Conservation (phyloP, 768 basidiomycete genomes). For the Collybia sp. region DNA sequence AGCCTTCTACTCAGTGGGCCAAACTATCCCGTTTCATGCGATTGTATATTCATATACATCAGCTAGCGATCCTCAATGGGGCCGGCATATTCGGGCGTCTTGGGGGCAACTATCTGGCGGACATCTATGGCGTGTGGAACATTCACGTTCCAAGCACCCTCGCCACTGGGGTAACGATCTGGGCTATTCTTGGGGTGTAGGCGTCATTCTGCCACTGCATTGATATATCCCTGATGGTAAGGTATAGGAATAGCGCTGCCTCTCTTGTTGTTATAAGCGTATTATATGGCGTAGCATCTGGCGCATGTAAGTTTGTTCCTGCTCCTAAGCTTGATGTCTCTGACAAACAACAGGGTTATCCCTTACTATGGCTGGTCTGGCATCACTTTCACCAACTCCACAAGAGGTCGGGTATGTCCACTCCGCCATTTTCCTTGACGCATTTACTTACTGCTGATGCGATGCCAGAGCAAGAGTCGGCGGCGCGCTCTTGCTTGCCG, state of each 20-base stretch:
- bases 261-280: constrained; percentile 34
- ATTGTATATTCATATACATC: neutral
- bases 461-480: constrained; percentile 28
- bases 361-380: constrained; percentile 22
- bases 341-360: constrained; percentile 23
- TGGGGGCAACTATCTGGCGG: constrained; percentile 26
- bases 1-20: constrained; percentile 14
- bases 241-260: constrained; percentile 23
- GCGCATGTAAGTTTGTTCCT: constrained; percentile 30
- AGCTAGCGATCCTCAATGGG: constrained; percentile 33
- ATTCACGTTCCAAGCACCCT: constrained; percentile 28
- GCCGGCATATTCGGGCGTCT: constrained; percentile 29
- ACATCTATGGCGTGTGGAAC: constrained; percentile 23
- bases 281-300: constrained; percentile 44
- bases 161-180: constrained; percentile 32
- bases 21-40: neutral
- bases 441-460: neutral
- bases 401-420: constrained; percentile 28
- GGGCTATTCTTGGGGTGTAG: constrained; percentile 30
- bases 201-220: constrained; percentile 5
- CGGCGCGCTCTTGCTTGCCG: constrained; percentile 25
- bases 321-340: neutral
- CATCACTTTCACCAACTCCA: constrained; percentile 24
- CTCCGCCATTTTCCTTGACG: neutral
- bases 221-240: neutral